Evolutionary conservation across 2,329 filamentous ascomycete genomes (phyloP).

Genomic region (Epichloe sibirici): DNA sequence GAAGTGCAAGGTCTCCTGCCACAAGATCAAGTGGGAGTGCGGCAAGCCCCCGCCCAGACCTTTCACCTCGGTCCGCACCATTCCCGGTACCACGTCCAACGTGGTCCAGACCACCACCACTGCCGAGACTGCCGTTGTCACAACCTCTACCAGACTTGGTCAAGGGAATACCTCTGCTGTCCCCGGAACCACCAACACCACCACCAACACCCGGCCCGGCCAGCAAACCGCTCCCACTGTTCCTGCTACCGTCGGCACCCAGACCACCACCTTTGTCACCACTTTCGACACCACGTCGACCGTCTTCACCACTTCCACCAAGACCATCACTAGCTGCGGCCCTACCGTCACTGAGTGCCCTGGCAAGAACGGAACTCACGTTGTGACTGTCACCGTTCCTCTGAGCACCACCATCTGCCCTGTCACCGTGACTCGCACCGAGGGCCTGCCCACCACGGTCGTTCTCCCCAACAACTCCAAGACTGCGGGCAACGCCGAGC

Average conservation of each 20-base stretch:
- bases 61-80: background rate
- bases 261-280: constrained; percentile 14
- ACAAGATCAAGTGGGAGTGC: constrained; percentile 51
- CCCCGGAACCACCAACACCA: constrained; percentile 5
- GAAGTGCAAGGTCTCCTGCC: constrained; percentile 47
- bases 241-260: background rate
- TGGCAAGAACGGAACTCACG: constrained; percentile 31
- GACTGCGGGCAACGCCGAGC: constrained; percentile 5
- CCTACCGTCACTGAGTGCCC: constrained; percentile 38
- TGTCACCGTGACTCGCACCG: constrained; percentile 39
- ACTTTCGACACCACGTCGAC: constrained; percentile 36
- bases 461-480: constrained; percentile 7
- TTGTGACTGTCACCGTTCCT: constrained; percentile 42
- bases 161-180: constrained; percentile 9
- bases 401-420: constrained; percentile 50
- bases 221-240: constrained; percentile 2
- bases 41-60: constrained; percentile 14
- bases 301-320: constrained; percentile 35
- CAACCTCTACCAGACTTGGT: constrained; percentile 1
- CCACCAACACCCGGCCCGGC: constrained; percentile 1
- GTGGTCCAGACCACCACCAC: background rate
- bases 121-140: background rate
- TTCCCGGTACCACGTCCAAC: background rate
- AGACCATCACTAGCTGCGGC: constrained; percentile 39
- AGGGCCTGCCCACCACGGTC: constrained; percentile 6